phyloP scores from a whole-genome alignment of 2,329 filamentous ascomycete species.

The Cytospora chrysosperma region DNA sequence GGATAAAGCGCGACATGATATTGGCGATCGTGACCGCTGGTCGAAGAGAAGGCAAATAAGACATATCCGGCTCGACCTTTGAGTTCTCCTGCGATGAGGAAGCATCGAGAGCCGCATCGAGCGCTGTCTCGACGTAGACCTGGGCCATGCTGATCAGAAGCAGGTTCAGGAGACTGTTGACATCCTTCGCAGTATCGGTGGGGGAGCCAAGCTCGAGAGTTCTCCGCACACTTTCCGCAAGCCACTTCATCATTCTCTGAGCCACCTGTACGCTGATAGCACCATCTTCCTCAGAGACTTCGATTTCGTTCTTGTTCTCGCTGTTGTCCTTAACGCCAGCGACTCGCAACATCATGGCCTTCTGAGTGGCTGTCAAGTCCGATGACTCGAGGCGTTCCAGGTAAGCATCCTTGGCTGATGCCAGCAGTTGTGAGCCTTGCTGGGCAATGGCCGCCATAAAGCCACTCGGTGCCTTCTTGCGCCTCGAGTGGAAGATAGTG shows the following conservation, averaged over 20 bases:
- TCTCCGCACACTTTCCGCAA: conserved; percentile 90
- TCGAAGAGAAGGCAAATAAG: conserved; percentile 75
- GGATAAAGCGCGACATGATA: conserved; percentile 89
- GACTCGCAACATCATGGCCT: conserved; percentile 84
- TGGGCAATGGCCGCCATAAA: conserved; percentile 93
- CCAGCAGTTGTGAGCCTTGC: conserved; percentile 82
- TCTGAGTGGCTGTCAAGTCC: conserved; percentile 83
- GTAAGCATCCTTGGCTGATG: conserved; percentile 87
- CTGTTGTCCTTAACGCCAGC: conserved; percentile 78
- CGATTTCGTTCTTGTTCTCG: conserved; percentile 79
- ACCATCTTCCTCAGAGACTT: conserved; percentile 88
- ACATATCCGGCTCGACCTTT: conserved; percentile 84
- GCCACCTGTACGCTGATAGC: conserved; percentile 78
- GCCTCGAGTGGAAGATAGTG: conserved; percentile 85
- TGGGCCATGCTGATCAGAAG: conserved; percentile 86
- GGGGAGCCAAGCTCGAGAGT: conserved; percentile 86
- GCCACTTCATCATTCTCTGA: conserved; percentile 98
- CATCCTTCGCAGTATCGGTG: conserved; percentile 90
- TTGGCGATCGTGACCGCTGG: conserved; percentile 86
- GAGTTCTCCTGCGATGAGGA: conserved; percentile 73
- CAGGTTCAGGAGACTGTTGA: conserved; percentile 78
- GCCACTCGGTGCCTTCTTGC: conserved; percentile 84
- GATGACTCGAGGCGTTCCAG: conserved; percentile 85
- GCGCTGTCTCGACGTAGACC: conserved; percentile 67
- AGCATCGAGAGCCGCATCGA: conserved; percentile 70